These are phyloP conservation scores for Ustilago vetiveriae DNA, from an alignment of 1,284 basidiomycete species.

Conservation along the genomic window DNA sequence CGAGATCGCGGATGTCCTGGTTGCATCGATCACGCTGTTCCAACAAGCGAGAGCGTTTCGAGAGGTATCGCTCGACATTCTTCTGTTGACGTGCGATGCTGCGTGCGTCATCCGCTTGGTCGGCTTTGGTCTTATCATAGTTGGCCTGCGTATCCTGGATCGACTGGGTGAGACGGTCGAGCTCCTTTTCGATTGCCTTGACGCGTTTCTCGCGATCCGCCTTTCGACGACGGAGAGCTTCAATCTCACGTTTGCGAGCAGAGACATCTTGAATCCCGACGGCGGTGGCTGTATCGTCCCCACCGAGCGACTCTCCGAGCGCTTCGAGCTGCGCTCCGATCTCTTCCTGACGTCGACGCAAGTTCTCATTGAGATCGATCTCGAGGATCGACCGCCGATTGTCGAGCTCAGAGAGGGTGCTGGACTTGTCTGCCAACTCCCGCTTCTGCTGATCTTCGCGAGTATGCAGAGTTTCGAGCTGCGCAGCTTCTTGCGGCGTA, in stretches of 20 bases:
- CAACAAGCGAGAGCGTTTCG: conserved; percentile 85
- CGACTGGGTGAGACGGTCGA: conserved; percentile 74
- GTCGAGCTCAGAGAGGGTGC: conserved; percentile 80
- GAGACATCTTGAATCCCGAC: conserved; percentile 76
- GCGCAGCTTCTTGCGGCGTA: conserved; percentile 76
- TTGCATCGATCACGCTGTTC: conserved; percentile 90
- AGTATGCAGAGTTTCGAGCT: conserved; percentile 77
- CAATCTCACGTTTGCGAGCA: conserved; percentile 70
- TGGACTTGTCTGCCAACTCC: conserved; percentile 76
- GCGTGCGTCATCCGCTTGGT: conserved; percentile 85
- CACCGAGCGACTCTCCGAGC: conserved; percentile 72
- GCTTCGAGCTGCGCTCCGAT: conserved; percentile 80
- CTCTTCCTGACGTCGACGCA: conserved; percentile 81
- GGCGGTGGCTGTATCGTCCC: conserved; percentile 76
- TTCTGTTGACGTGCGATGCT: conserved; percentile 90
- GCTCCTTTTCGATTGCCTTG: conserved; percentile 68
- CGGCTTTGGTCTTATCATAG: conserved; percentile 80
- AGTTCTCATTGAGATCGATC: conserved; percentile 90
- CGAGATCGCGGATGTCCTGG: conserved; percentile 91
- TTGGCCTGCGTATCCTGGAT: conserved; percentile 75
- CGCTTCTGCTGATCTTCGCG: conserved; percentile 81
- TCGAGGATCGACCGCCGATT: conserved; percentile 82
- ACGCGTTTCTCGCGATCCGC: conserved; percentile 30
- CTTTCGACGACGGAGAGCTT: conserved; percentile 71
- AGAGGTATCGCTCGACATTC: conserved; percentile 89